Base-by-base conservation (phyloP, 1,284 basidiomycete genomes). In the Leccinum pachyderme region DNA sequence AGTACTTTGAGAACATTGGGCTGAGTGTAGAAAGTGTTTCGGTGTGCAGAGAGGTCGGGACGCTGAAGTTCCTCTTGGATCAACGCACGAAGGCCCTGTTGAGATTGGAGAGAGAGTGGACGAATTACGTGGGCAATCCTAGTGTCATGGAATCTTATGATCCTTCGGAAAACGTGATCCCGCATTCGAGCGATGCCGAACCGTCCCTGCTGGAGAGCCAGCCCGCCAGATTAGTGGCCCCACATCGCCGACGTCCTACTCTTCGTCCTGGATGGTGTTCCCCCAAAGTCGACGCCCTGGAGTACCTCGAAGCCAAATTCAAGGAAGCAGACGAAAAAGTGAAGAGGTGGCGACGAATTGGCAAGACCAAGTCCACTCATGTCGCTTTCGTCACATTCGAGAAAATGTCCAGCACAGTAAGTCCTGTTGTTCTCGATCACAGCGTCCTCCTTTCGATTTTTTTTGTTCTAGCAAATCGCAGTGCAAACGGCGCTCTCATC, bases 311-410 rank as follows among this genome's bases (percentile, higher is more conserved):
- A 61, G 76, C 80, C 35, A 78, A 81, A 61, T 97, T 93, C 72
- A 78, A 79, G 54, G 82, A 85, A 48, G 86, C 88, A 2, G 93
- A 97, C 68, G 91, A 93, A 41, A 76, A 81, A 11, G 91, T 89
- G n/a, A 85, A 82, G 69, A 81, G 80, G 64, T 81, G 82, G 64
- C 74, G 90, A 49, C 75, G 80, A 51, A 73, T 73, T 11, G 86
- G 87, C 7, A 87, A 83, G 63, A 95, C 93, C 69, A 86, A 81
- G 59, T 80, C 92, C 1, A 91, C 91, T 0, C 84, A 89, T 55
- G 83, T 86, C 7, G 96, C 94, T 0, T 99, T 98, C 68, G 92
- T 98, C n/a, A 98, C 96, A 0, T 98, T 99, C 63, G 91, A 96
- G 71, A 91, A 92, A 66, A 94, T 95, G 81, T 91, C 91, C 2